Base-by-base conservation (phyloP, 345 rosid genomes). In the Aquilaria yunnanensis region DNA sequence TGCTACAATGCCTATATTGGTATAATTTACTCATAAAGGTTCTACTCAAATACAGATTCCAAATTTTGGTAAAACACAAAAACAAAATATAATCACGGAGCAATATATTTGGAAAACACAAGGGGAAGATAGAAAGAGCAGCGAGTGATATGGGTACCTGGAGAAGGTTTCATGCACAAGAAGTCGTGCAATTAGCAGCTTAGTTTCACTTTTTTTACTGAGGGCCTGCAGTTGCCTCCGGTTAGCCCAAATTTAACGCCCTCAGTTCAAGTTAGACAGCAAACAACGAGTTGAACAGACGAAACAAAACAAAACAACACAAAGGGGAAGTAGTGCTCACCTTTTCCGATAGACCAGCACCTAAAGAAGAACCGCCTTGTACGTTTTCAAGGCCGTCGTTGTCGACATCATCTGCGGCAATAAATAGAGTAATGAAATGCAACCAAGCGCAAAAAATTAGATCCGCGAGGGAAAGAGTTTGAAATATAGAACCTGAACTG, bases 91-190 rank as follows among this genome's bases (percentile, higher is more conserved):
- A 37, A 37, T 37, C 4, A 37, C 4, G 7, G 43, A 37, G 43
- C 43, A 37, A 7, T 3, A 37, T 37, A 37, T 37, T 37, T 37
- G 43, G 7, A 37, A 16, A 37, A 37, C 7, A 8, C 13, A 58
- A 16, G 11, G 10, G 48, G 13, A 45, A 46, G 43, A 60, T 13
- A 7, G 43, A 37, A 37, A 37, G 43, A 37, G 43, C 43, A 37
- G 43, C 43, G 1, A 37, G 43, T 37, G 23, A 23, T 23, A 23
- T 23, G 4, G 43, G 67, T 86, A 93, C 97, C 99, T 80, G 47
- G 96, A 81, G 72, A 85, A 90, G n/a, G 84, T 88, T 76, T 86
- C 95, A 76, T 72, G 81, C 85, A 75, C 63, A 54, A 94, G 81
- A 71, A 94, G 83, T 73, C 68, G 87, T 73, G 83, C 97, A 72